These are phyloP conservation scores for Aspergillus indologenus DNA, from an alignment of 495 filamentous ascomycete species.

Conservation along the genomic window DNA sequence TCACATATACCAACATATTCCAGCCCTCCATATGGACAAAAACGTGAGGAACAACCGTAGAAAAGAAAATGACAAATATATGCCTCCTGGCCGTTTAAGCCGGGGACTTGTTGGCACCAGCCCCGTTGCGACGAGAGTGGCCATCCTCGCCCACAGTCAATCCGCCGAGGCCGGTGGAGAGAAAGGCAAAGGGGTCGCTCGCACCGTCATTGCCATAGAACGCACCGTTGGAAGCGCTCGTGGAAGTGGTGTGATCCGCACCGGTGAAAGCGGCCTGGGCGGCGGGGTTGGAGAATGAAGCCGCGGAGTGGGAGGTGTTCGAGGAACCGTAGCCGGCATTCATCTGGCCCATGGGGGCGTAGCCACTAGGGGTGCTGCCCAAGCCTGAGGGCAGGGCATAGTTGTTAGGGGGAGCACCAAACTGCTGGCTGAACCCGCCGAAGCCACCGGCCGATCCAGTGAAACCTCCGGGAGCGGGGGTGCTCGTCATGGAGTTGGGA, in stretches of 20 bases:
- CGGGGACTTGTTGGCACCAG: conserved; percentile 48
- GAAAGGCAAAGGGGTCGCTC: conserved; percentile 84
- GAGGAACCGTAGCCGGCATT: conserved; percentile 65
- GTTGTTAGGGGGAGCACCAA: conserved; percentile 81
- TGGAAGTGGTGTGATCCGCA: conserved; percentile 65
- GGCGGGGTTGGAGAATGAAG: conserved; percentile 89
- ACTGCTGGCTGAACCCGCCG: conserved; percentile 78
- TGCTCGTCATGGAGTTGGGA: conserved; percentile 78
- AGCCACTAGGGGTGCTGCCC: conserved; percentile 72
- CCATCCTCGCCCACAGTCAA: conserved; percentile 76
- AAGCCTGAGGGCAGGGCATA: conserved; percentile 91
- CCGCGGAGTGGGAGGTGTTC: conserved; percentile 70
- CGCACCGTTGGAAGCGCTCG: conserved; percentile 51
- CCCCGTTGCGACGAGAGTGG: conserved; percentile 75
- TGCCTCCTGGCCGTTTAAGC: conserved; percentile 31
- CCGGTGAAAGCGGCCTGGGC: conserved; percentile 89
- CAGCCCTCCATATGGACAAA: conserved; percentile 42
- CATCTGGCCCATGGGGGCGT: conserved; percentile 74
- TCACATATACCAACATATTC: conserved; percentile 60
- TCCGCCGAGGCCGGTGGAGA: conserved; percentile 75
- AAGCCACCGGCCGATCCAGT: conserved; percentile 69
- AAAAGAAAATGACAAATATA: conserved; percentile 17
- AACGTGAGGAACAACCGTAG: conserved; percentile 10
- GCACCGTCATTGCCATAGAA: conserved; percentile 60
- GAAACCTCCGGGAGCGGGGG: conserved; percentile 80